Percentiles rank a stretch among this genome's conserved stretches.
Evolutionary conservation across 2,329 filamentous ascomycete species (phyloP).

Genomic region (Teratosphaeria gauchensis): DNA sequence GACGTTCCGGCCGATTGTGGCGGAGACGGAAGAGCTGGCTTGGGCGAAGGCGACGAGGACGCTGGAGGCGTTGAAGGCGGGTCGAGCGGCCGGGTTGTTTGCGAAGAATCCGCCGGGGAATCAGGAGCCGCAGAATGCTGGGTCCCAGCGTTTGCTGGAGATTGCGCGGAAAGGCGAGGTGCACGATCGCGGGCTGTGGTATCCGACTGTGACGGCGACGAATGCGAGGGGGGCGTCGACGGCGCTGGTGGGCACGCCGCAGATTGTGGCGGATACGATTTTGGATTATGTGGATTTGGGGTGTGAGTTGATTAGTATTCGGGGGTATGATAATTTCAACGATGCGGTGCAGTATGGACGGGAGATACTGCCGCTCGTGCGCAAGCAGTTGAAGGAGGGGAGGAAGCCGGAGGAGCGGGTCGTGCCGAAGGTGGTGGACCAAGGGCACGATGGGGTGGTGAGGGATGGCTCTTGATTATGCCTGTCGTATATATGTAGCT

Average conservation of each 20-base stretch:
- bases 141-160: conserved; percentile 49
- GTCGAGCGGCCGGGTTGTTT: conserved; percentile 22
- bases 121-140: conserved; percentile 46
- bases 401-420: background rate
- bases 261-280: conserved; percentile 46
- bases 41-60: conserved; percentile 52
- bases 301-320: conserved; percentile 49
- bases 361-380: conserved; percentile 44
- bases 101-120: conserved; percentile 20
- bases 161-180: conserved; percentile 48
- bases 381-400: conserved; percentile 26
- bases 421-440: background rate
- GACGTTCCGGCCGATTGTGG: conserved; percentile 52
- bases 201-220: conserved; percentile 52
- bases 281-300: conserved; percentile 50
- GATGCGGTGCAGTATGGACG: conserved; percentile 52
- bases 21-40: conserved; percentile 53
- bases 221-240: conserved; percentile 51
- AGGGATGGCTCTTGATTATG: background rate
- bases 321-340: conserved; percentile 52
- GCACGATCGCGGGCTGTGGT: conserved; percentile 54
- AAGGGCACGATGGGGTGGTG: background rate
- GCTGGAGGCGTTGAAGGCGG: conserved; percentile 41
- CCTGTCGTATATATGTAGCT: background rate
- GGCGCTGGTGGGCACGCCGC: conserved; percentile 45